Evolutionary conservation across 306 rosid species (phyloP).

Genomic region (Parietaria judaica): DNA sequence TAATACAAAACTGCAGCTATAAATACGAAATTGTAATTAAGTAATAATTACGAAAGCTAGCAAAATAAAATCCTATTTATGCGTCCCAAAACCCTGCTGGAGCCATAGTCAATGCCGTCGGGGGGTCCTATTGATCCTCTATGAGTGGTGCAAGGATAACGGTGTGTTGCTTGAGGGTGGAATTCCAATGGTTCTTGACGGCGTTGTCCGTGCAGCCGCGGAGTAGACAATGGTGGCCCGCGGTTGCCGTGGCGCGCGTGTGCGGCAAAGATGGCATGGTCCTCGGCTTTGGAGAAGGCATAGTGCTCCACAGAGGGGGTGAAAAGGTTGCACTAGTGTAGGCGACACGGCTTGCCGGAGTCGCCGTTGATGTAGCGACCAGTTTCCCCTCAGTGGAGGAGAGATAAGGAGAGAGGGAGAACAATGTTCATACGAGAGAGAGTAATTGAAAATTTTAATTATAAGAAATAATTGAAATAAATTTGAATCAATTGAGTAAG

Average conservation of each 20-base stretch:
- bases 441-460: too few species aligned
- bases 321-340: constrained; percentile 90
- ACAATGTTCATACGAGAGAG: too few species aligned
- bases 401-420: constrained; percentile 24
- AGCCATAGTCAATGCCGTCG: constrained; percentile 85
- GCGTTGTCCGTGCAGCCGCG: constrained; percentile 98
- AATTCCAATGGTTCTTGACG: constrained; percentile 95
- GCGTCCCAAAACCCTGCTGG: constrained; percentile 65
- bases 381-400: too few species aligned
- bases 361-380: constrained; percentile 77
- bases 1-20: too few species aligned
- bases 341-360: constrained; percentile 88
- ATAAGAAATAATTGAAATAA: too few species aligned
- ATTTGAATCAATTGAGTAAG: too few species aligned
- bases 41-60: too few species aligned
- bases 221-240: constrained; percentile 87
- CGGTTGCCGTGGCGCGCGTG: constrained; percentile 75
- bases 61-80: too few species aligned
- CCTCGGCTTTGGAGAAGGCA: constrained; percentile 73
- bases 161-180: constrained; percentile 68
- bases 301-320: constrained; percentile 82
- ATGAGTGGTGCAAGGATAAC: background rate
- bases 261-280: constrained; percentile 62
- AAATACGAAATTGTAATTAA: too few species aligned
- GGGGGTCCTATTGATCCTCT: constrained; percentile 53